Conservation (phyloP, 345 rosid species). For the Eucalyptus cloeziana region DNA sequence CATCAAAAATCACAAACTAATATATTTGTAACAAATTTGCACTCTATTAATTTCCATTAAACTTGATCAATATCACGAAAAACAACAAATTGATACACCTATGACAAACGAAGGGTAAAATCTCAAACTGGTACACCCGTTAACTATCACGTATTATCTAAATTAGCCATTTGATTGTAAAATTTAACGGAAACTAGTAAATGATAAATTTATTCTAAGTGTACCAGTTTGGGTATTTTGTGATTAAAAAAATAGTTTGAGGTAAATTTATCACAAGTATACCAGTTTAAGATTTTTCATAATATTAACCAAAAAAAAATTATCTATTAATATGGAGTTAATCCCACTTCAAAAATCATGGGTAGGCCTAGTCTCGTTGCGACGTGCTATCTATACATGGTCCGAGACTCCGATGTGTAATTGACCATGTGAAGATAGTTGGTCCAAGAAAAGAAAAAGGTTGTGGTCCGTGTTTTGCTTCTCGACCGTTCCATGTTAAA, state of each 20-base stretch:
- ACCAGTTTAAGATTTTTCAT: too few species aligned
- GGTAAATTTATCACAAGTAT: too few species aligned
- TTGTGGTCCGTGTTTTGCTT: neutral
- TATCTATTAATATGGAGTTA: neutral
- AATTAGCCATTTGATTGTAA: too few species aligned
- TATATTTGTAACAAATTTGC: too few species aligned
- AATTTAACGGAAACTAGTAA: neutral
- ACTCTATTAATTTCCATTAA: too few species aligned
- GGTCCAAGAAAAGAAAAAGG: neutral
- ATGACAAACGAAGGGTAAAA: too few species aligned
- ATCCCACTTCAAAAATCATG: neutral
- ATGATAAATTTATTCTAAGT: too few species aligned
- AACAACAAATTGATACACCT: too few species aligned
- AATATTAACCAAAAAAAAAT: neutral
- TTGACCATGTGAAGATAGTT: neutral
- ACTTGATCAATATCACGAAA: too few species aligned
- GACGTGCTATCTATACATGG: neutral
- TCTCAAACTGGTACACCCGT: fast-evolving
- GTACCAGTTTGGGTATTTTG: neutral
- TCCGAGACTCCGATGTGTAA: neutral
- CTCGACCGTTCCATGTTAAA: neutral
- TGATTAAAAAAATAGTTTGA: too few species aligned
- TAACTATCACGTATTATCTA: too few species aligned
- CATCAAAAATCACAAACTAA: neutral
- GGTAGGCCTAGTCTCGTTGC: neutral